Evolutionary conservation across 2,329 filamentous ascomycete genomes (phyloP), one percentile per base, ranked within the genome.

Genomic region (Pseudogymnoascus sp.): DNA sequence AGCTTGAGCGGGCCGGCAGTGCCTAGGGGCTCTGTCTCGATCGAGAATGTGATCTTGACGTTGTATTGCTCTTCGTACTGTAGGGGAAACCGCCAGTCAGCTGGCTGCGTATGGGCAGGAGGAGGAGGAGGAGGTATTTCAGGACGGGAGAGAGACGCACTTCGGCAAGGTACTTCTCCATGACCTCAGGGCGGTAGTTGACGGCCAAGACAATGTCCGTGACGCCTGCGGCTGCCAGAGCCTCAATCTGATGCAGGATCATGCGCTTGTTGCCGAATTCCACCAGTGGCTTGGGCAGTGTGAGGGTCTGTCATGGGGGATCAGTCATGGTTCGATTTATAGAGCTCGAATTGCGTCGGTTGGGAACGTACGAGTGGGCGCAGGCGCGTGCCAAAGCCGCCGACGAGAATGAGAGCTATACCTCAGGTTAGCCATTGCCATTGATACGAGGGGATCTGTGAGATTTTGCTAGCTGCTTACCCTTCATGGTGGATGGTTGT

Each of bases 181-280:
- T 97, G 70, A 97, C 86, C 83, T 99, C 95, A 43, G 93, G 93
- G 69, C 93, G 87, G 83, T 99, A 99, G 85, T 99, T 99, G 78
- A 99, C 95, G 66, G 95, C 93, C 63, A 99, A 86, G 62, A 99
- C 93, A 73, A 99, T 96, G 80, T 97, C 93, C 66, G 91, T 97
- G 68, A 97, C 95, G 76, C 93, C 93, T 64, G 92, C 93, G 65
- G 88, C 89, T 70, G 95, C 93, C 69, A 99, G 85, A 69, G 91
- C 92, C 80, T 97, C 92, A 71, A 99, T 91, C 80, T 99, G 93
- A 80, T 97, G 93, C 73, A 96, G 84, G 77, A 99, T 97, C 93
- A 99, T 99, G 75, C 93, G 95, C 80, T 95, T 93, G 85, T 99
- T 99, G 75, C 87, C 92, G 74, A 99, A 99, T 80, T 99, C 93